These are phyloP conservation scores for Gossypium bickii DNA, from an alignment of 345 rosid genomes.

Conservation along the genomic window DNA sequence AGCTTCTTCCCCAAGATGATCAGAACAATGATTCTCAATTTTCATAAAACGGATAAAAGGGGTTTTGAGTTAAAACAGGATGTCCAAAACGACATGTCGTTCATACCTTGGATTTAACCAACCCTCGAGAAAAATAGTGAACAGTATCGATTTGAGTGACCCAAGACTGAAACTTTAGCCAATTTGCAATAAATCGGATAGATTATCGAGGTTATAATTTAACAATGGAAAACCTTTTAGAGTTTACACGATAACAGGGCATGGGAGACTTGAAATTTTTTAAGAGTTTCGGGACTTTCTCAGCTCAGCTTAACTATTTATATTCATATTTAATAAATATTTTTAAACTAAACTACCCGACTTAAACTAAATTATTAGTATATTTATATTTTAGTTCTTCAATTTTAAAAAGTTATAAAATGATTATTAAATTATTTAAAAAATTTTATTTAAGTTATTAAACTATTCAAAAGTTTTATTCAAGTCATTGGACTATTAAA, in stretches of 20 bases:
- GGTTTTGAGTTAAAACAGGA: background rate
- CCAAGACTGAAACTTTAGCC: background rate
- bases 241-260: no score
- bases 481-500: no score
- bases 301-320: no score
- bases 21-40: background rate
- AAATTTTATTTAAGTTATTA: no score
- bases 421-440: no score
- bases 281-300: background rate
- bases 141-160: background rate
- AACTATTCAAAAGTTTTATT: no score
- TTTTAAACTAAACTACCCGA: no score
- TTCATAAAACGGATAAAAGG: background rate
- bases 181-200: background rate
- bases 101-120: background rate
- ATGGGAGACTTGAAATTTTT: no score
- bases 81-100: background rate
- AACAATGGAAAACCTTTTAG: background rate
- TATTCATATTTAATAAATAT: no score
- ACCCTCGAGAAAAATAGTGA: background rate
- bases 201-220: background rate
- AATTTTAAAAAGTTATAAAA: no score
- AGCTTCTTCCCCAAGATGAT: background rate
- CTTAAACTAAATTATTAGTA: no score
- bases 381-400: no score